A percentile compares a stretch with the other conserved stretches of the same genome.
Conservation (phyloP, 371 early-diverging fungal genomes). For the Apophysomyces trapeziformis region DNA sequence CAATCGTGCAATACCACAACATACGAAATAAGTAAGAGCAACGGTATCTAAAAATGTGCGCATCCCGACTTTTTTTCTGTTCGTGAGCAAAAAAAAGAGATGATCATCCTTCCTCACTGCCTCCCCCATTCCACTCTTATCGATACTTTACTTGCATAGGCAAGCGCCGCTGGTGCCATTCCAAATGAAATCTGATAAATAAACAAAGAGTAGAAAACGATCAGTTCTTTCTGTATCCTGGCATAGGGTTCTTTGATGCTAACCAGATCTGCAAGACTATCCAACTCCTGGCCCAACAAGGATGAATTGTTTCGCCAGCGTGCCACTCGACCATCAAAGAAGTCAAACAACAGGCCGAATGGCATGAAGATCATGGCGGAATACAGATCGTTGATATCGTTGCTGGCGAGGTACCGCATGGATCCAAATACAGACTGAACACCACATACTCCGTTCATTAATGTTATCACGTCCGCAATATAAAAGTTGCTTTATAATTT, state of each 20-base stretch:
- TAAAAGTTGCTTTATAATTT: constrained; percentile 68
- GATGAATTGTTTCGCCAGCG: constrained; percentile 83
- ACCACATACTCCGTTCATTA: constrained; percentile 88
- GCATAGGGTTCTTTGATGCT: background rate
- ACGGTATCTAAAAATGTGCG: constrained; percentile 79
- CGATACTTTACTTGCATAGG: constrained; percentile 62
- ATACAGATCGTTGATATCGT: constrained; percentile 64
- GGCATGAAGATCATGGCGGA: constrained; percentile 79
- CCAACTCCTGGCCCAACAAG: constrained; percentile 79
- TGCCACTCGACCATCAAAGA: constrained; percentile 89
- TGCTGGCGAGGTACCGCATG: constrained; percentile 77
- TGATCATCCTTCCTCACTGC: background rate
- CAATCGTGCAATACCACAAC: constrained; percentile 87
- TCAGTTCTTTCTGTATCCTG: background rate
- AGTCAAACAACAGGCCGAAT: constrained; percentile 80
- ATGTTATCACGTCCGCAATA: constrained; percentile 85
- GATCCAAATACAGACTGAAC: constrained; percentile 78
- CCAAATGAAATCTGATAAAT: constrained; percentile 76
- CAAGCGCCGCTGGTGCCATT: constrained; percentile 86
- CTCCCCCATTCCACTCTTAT: background rate
- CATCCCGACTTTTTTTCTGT: constrained; percentile 66
- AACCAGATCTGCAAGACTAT: constrained; percentile 89
- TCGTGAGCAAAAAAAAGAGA: background rate
- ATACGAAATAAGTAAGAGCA: constrained; percentile 84
- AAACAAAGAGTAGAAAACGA: background rate